A percentile compares a stretch with the other conserved stretches of the same genome.
Conservation (phyloP, 495 filamentous ascomycete genomes). For the Penicillium goetzii region DNA sequence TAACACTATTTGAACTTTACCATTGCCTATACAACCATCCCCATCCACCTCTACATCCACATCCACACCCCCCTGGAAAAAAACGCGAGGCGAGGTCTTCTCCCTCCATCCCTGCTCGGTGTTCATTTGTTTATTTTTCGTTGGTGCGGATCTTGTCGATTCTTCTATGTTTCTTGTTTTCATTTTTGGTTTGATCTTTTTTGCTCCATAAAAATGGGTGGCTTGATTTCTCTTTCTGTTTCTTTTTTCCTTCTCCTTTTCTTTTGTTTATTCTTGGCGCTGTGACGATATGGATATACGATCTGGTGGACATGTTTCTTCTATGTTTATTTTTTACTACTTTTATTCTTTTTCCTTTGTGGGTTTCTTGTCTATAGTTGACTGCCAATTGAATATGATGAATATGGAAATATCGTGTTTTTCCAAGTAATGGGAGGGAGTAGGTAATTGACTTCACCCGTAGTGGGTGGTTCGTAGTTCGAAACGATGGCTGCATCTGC, state of each 20-base stretch:
- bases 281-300: conserved; percentile 29
- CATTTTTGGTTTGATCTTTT: background rate
- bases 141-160: conserved; percentile 21
- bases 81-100: conserved; percentile 14
- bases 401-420: background rate
- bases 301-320: conserved; percentile 17
- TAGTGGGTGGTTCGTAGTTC: too few relatives aligned
- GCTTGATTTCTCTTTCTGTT: conserved; percentile 8
- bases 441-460: too few relatives aligned
- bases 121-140: conserved; percentile 26
- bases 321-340: conserved; percentile 3
- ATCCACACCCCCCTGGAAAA: conserved; percentile 11
- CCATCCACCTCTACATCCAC: background rate
- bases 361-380: conserved; percentile 10
- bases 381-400: background rate
- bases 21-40: conserved; percentile 11
- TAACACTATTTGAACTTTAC: conserved; percentile 31
- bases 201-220: conserved; percentile 26
- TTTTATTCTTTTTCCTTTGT: conserved; percentile 26
- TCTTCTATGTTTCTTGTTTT: conserved; percentile 3
- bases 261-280: conserved; percentile 24
- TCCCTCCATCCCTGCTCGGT: conserved; percentile 15
- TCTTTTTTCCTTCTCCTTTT: conserved; percentile 14
- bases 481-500: too few relatives aligned
- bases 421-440: background rate